Base-by-base conservation (phyloP, 805 yeast species). In the Barnettozyma populi region DNA sequence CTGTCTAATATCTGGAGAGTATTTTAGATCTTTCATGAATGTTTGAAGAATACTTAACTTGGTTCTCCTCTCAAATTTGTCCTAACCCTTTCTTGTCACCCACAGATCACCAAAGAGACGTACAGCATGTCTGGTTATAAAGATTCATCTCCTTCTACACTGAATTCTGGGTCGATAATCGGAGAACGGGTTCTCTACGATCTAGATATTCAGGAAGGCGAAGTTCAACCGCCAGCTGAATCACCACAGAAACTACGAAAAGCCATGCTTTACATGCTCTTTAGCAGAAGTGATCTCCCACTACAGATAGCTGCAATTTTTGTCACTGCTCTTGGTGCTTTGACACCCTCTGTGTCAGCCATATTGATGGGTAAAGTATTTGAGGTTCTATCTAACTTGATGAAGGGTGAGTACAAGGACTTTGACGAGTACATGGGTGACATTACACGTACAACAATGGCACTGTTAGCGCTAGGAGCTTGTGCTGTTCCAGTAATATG, bases 331-430 rank as follows among this genome's bases (percentile, higher is more conserved):
- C 53, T 74, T 1, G 70, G 80, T n/a, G 79, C 90, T 0, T 59
- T 77, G 2, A 76, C 77, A 0, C 78, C 87, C 0, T 82, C 88
- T 0, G 71, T 76, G 2, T 74, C 79, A 18, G 76, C 95, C 0
- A 71, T 86, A 3, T 56, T 90, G 13, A 76, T 84, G 50, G 94
- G 95, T 3, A 65, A 75, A 46, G 72, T 85, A 0, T 86, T 90
- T 55, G 64, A 69, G 25, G 62, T 68, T 1, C 59, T 82, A 4
- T 57, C 74, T 1, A 50, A 55, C 1, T 66, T 63, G 36, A 58
- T 67, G 7, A 34, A 48, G 3, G 75, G 75, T 0, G 48, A 59
- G 2, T 66, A 69, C 51, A n/a, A 54, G 2, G 41, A 60, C 0
- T 51, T 60, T 11, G 49, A 51, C 1, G 63, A 56, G 1, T 78